These are phyloP conservation scores for Spiromastix sp. DNA, from an alignment of 2,329 filamentous ascomycete species.

Conservation along the genomic window DNA sequence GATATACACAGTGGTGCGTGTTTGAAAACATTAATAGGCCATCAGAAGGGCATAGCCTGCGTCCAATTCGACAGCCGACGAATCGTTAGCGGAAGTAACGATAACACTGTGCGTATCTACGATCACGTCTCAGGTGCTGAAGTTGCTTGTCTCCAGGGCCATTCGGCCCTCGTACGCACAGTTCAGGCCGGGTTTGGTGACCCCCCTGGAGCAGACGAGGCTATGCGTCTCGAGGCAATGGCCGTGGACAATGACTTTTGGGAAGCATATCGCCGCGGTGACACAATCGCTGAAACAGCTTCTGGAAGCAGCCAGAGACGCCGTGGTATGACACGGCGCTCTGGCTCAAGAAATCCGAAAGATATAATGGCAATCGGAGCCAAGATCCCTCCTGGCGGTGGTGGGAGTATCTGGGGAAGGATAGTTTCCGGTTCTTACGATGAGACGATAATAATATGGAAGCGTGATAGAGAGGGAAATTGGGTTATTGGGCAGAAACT, in stretches of 20 bases:
- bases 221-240: conserved; percentile 62
- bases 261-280: conserved; percentile 41
- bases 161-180: conserved; percentile 77
- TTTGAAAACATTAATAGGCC: conserved; percentile 68
- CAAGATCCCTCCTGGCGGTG: conserved; percentile 80
- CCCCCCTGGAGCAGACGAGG: conserved; percentile 65
- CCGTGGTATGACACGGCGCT: conserved; percentile 49
- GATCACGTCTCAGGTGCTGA: conserved; percentile 78
- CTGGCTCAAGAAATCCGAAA: conserved; percentile 63
- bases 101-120: conserved; percentile 92
- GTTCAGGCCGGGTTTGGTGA: conserved; percentile 94
- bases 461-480: conserved; percentile 68
- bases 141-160: conserved; percentile 75
- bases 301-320: conserved; percentile 26
- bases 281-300: conserved; percentile 20
- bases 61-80: conserved; percentile 91
- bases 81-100: conserved; percentile 91
- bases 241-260: conserved; percentile 66
- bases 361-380: conserved; percentile 69
- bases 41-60: conserved; percentile 92
- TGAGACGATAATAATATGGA: conserved; percentile 92
- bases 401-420: conserved; percentile 78
- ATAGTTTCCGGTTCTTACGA: conserved; percentile 97
- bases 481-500: conserved; percentile 73
- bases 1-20: conserved; percentile 72